These are phyloP conservation scores for Globisporangium acanthophoron DNA, from an alignment of 352 stramenopile genomes.

Conservation along the genomic window DNA sequence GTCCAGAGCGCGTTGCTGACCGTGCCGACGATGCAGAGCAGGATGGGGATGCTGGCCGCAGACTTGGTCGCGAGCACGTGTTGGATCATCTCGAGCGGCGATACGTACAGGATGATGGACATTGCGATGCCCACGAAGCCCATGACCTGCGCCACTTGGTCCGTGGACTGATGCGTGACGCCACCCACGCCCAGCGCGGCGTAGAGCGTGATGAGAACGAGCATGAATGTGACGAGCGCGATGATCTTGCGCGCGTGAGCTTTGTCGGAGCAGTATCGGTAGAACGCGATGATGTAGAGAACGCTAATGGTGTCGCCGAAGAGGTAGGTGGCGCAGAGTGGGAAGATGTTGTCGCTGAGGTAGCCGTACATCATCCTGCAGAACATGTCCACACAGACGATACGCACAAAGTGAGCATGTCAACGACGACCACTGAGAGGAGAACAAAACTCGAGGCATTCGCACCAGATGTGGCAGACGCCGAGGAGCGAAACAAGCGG, in stretches of 20 bases:
- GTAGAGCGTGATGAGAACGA: conserved; percentile 18
- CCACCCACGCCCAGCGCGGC: conserved; percentile 14
- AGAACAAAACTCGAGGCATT: neutral
- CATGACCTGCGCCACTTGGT: conserved; percentile 15
- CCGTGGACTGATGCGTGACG: conserved; percentile 7
- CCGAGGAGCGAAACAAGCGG: conserved; percentile 5
- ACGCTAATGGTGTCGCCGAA: conserved; percentile 7
- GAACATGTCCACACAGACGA: neutral
- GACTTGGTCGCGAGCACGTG: conserved; percentile 25
- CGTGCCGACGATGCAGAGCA: conserved; percentile 20
- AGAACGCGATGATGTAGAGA: conserved; percentile 14
- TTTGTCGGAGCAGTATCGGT: conserved; percentile 13
- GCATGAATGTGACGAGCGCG: neutral
- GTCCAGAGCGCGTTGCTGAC: conserved; percentile 35
- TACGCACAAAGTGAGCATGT: too few relatives aligned
- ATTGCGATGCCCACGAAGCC: conserved; percentile 23
- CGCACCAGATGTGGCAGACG: conserved; percentile 11
- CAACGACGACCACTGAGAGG: neutral
- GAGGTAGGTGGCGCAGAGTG: conserved; percentile 12
- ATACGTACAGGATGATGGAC: conserved; percentile 29
- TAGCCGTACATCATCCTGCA: conserved; percentile 30
- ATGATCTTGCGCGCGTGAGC: conserved; percentile 7
- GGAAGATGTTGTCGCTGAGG: conserved; percentile 19
- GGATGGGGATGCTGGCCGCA: conserved; percentile 23
- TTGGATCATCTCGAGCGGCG: conserved; percentile 23